These are phyloP conservation scores for Syncephalastrum monosporum DNA, from an alignment of 371 early-diverging fungal genomes.

Conservation along the genomic window DNA sequence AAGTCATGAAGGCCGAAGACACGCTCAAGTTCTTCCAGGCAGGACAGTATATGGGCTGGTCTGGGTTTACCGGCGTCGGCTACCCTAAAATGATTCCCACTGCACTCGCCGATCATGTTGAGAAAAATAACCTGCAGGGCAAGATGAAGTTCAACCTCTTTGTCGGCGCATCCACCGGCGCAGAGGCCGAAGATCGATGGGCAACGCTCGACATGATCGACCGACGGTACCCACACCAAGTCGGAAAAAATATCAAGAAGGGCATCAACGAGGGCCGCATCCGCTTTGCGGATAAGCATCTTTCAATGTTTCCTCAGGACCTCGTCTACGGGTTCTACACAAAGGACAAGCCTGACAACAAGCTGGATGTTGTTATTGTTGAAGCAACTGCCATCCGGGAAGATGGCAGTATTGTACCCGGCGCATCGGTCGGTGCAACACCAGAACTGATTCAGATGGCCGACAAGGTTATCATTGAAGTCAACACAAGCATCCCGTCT, in stretches of 20 bases:
- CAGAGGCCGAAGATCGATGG: slow-evolving; percentile 53
- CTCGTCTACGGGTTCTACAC: slow-evolving; percentile 48
- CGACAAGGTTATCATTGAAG: slow-evolving; percentile 51
- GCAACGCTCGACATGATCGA: slow-evolving; percentile 50
- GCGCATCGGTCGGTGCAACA: slow-evolving; percentile 54
- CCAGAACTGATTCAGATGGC: slow-evolving; percentile 56
- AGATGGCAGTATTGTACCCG: slow-evolving; percentile 53
- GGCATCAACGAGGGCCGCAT: slow-evolving; percentile 52
- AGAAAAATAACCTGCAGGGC: slow-evolving; percentile 51
- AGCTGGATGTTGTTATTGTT: slow-evolving; percentile 50
- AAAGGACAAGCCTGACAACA: slow-evolving; percentile 44
- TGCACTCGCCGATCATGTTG: slow-evolving; percentile 52
- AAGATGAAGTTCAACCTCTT: slow-evolving; percentile 54
- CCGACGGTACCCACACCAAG: slow-evolving; percentile 56
- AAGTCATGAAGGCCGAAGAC: slow-evolving; percentile 46
- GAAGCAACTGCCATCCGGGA: slow-evolving; percentile 57
- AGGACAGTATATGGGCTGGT: slow-evolving; percentile 45
- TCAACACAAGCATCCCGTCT: slow-evolving; percentile 52
- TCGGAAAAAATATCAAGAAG: slow-evolving; percentile 50
- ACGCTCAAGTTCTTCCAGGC: slow-evolving; percentile 42
- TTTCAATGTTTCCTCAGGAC: slow-evolving; percentile 57
- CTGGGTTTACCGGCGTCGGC: slow-evolving; percentile 31
- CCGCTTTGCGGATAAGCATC: slow-evolving; percentile 56
- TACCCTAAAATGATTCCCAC: slow-evolving; percentile 55
- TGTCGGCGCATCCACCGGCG: slow-evolving; percentile 51